Evolutionary conservation across 805 yeast genomes (phyloP).

Genomic region (Wickerhamomyces strasburgensis): DNA sequence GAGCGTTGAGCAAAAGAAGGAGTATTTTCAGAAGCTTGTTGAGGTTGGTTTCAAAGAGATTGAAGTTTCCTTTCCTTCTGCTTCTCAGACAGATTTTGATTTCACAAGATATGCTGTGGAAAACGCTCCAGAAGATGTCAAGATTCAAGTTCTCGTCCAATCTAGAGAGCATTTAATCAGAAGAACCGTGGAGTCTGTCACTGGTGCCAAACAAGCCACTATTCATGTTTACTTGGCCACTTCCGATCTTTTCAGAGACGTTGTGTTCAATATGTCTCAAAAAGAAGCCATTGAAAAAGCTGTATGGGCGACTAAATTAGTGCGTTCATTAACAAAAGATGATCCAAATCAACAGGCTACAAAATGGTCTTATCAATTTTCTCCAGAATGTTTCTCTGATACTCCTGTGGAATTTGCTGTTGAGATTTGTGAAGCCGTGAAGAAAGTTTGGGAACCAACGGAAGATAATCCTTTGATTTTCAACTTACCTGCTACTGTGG

Average conservation of each 20-base stretch:
- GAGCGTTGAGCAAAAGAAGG: conserved; percentile 70
- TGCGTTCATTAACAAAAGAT: conserved; percentile 66
- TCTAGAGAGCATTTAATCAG: conserved; percentile 70
- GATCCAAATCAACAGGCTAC: conserved; percentile 63
- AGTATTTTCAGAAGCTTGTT: conserved; percentile 64
- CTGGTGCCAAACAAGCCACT: conserved; percentile 69
- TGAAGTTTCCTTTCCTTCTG: conserved; percentile 77
- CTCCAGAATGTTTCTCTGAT: conserved; percentile 76
- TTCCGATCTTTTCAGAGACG: conserved; percentile 68
- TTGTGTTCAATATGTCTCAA: conserved; percentile 67
- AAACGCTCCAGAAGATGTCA: conserved; percentile 70
- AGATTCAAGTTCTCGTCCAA: conserved; percentile 69
- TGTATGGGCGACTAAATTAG: conserved; percentile 63
- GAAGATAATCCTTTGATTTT: conserved; percentile 68
- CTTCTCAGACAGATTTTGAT: conserved; percentile 78
- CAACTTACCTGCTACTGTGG: conserved; percentile 79
- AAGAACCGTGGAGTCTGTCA: conserved; percentile 68
- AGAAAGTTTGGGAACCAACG: conserved; percentile 76
- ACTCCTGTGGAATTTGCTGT: conserved; percentile 71
- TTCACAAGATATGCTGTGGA: conserved; percentile 77
- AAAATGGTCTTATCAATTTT: conserved; percentile 66
- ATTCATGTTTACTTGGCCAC: conserved; percentile 74
- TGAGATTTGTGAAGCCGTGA: conserved; percentile 76
- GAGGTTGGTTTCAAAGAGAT: conserved; percentile 78
- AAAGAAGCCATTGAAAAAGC: conserved; percentile 67